These are phyloP conservation scores for Aspergillus sp. DNA, from an alignment of 2,329 filamentous ascomycete genomes.

Conservation along the genomic window DNA sequence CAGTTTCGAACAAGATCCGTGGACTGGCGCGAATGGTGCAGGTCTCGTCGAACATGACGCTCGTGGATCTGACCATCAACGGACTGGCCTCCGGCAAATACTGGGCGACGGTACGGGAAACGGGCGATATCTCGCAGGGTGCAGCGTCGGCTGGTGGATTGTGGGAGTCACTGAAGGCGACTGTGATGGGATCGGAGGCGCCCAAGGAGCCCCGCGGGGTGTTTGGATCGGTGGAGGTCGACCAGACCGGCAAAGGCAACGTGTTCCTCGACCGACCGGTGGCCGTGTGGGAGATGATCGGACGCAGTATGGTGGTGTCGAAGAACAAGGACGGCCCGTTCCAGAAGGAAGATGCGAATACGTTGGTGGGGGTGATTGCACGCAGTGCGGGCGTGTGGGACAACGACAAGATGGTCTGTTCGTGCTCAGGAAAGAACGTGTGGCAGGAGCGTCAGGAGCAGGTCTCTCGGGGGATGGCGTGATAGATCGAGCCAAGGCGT, in stretches of 20 bases:
- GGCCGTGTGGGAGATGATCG: conserved; percentile 94
- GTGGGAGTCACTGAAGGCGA: conserved; percentile 61
- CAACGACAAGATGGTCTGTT: conserved; percentile 97
- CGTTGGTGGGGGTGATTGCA: conserved; percentile 88
- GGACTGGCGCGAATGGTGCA: conserved; percentile 93
- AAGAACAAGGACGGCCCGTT: conserved; percentile 60
- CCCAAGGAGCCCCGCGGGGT: conserved; percentile 54
- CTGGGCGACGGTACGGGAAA: conserved; percentile 78
- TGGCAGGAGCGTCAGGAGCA: conserved; percentile 97
- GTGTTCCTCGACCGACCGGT: conserved; percentile 79
- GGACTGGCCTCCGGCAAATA: conserved; percentile 81
- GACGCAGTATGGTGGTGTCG: conserved; percentile 84
- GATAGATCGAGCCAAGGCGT: conserved; percentile 26
- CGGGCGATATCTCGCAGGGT: conserved; percentile 80
- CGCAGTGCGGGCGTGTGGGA: conserved; percentile 98
- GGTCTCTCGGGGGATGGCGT: conserved; percentile 86
- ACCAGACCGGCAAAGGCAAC: conserved; percentile 70
- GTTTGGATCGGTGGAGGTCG: conserved; percentile 74
- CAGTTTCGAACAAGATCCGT: conserved; percentile 66
- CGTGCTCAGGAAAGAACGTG: conserved; percentile 94
- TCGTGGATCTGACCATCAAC: conserved; percentile 83
- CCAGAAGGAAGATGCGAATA: conserved; percentile 74
- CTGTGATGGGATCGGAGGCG: conserved; percentile 33
- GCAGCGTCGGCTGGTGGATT: conserved; percentile 79
- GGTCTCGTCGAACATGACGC: conserved; percentile 71